phyloP scores from a whole-genome alignment of 441 rosid species.

The Raphanus hybrid region DNA sequence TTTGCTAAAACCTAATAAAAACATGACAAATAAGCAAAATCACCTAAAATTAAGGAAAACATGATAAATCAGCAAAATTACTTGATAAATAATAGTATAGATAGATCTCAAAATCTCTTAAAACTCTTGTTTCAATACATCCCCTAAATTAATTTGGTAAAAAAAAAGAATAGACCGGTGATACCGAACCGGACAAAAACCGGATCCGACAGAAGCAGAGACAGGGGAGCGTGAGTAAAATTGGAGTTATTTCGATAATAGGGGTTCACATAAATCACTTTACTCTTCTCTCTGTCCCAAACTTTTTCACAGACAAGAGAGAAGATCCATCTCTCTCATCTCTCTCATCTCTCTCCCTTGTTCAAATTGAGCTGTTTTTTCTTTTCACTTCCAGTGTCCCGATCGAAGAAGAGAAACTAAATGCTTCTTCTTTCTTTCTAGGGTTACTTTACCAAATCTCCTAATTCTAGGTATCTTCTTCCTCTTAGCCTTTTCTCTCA shows the following conservation, averaged over 20 bases:
- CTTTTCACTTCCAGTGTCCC: slow-evolving; percentile 15
- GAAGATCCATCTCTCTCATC: slow-evolving; percentile 26
- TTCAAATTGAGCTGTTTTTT: not conserved
- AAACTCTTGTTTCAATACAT: too few relatives aligned
- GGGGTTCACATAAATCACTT: slow-evolving; percentile 34
- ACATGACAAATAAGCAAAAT: too few relatives aligned
- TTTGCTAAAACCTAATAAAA: too few relatives aligned
- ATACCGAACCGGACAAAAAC: slow-evolving; percentile 36
- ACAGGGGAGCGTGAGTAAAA: slow-evolving; percentile 37
- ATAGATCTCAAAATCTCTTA: too few relatives aligned
- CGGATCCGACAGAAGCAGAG: slow-evolving; percentile 37
- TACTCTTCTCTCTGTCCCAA: slow-evolving; percentile 33
- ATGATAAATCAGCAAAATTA: too few relatives aligned
- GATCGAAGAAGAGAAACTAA: slow-evolving; percentile 24
- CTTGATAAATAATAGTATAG: too few relatives aligned
- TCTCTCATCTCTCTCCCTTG: not conserved
- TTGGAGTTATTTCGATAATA: slow-evolving; percentile 30
- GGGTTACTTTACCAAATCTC: slow-evolving; percentile 22
- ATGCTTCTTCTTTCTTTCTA: slow-evolving; percentile 26
- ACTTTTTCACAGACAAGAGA: slow-evolving; percentile 19
- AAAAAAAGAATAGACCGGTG: not conserved
- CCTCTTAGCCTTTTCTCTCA: slow-evolving; percentile 11
- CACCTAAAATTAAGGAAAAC: too few relatives aligned
- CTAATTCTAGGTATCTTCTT: slow-evolving; percentile 39
- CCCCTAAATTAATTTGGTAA: not conserved